phyloP scores from a whole-genome alignment of 768 basidiomycete genomes.

The Ephemerocybe angulata region DNA sequence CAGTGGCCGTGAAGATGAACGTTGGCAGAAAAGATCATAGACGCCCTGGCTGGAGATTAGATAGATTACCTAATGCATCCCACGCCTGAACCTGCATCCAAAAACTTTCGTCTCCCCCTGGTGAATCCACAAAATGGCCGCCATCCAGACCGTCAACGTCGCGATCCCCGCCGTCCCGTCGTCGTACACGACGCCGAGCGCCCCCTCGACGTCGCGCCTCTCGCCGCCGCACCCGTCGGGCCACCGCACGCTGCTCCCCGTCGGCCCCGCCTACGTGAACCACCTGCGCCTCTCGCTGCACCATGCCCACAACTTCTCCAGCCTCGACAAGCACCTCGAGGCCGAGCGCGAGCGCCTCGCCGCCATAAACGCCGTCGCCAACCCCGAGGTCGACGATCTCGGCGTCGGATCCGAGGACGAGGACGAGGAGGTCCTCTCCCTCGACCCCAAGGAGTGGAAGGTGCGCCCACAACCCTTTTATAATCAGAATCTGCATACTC shows the following conservation, averaged over 20 bases:
- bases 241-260: conserved; percentile 63
- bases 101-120: neutral
- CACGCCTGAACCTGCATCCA: neutral
- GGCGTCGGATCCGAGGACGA: conserved; percentile 93
- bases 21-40: too few relatives aligned
- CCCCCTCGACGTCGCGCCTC: conserved; percentile 24
- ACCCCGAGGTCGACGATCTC: conserved; percentile 71
- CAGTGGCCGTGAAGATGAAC: too few relatives aligned
- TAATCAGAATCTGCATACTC: neutral
- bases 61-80: neutral
- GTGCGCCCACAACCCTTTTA: conserved; percentile 31
- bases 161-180: conserved; percentile 21
- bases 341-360: conserved; percentile 43
- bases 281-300: conserved; percentile 74
- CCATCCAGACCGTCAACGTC: conserved; percentile 24
- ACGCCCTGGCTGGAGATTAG: too few relatives aligned
- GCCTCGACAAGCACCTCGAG: conserved; percentile 66
- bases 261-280: conserved; percentile 83
- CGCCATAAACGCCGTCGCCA: conserved; percentile 42
- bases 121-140: conserved; percentile 22
- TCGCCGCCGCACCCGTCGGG: conserved; percentile 36
- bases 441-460: conserved; percentile 99
- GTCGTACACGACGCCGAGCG: conserved; percentile 22
- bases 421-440: conserved; percentile 55
- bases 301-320: conserved; percentile 76